A percentile compares a stretch with the other conserved stretches of the same genome.
Evolutionary conservation across 441 rosid genomes (phyloP).

Genomic region (Dalechampia spathulata): DNA sequence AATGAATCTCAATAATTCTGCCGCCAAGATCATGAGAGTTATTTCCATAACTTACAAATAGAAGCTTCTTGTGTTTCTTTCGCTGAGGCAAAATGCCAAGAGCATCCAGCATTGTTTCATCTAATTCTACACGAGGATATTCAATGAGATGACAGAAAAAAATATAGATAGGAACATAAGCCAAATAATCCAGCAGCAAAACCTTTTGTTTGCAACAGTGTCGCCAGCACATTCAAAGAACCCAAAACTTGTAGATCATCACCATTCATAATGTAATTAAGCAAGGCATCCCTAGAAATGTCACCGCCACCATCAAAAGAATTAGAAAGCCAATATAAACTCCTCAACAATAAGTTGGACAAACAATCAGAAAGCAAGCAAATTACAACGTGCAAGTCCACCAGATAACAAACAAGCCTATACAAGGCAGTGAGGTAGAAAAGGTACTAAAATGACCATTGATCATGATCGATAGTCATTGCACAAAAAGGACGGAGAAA

Average conservation of each 20-base stretch:
- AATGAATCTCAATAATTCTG: not conserved
- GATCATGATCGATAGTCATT: no score
- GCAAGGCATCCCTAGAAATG: conserved; percentile 68
- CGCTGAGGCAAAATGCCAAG: conserved; percentile 99
- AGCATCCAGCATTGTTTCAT: conserved; percentile 95
- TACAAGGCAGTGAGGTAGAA: no score
- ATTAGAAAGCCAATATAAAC: no score
- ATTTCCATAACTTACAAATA: conserved; percentile 57
- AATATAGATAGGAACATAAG: conserved; percentile 10
- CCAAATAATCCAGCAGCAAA: conserved; percentile 21
- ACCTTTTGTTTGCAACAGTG: conserved; percentile 99
- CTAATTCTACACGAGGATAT: conserved; percentile 58
- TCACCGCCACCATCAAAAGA: conserved; percentile 2
- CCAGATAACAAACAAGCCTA: no score
- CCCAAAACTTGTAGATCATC: conserved; percentile 78
- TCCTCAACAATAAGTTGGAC: no score
- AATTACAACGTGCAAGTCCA: no score
- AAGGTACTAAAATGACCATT: no score
- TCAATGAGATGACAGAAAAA: conserved; percentile 23
- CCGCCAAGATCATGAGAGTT: not conserved
- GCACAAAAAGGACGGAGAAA: no score
- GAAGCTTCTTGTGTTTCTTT: conserved; percentile 89
- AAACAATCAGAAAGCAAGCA: no score
- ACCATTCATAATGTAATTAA: conserved; percentile 59
- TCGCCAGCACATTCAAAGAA: conserved; percentile 85